Base-by-base conservation (phyloP, 371 early-diverging fungal genomes). In the Apophysomyces ossiformis region DNA sequence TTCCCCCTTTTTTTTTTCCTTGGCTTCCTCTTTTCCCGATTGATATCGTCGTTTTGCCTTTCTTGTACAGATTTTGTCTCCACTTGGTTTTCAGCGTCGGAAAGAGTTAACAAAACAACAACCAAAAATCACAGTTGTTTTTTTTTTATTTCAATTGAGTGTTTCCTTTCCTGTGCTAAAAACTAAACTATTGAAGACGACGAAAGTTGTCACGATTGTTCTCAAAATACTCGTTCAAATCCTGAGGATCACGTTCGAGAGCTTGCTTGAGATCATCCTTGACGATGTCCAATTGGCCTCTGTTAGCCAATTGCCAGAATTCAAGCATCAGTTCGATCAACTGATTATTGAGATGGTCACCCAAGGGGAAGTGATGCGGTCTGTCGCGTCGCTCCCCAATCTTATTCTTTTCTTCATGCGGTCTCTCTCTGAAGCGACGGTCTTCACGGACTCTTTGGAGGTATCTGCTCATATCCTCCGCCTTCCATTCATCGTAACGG, bases 141-240 rank as follows among this genome's bases (percentile, higher is more conserved):
- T 26, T 26, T 26, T 26, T 26, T 26, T 26, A 26, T 26, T 26
- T 26, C 32, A 26, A 26, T 26, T 26, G 32, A 26, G 2, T 26
- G 32, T 43, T 43, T 15, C 8, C 2, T 43, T 43, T 15, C 15
- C 4, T 43, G 4, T 43, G 43, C 43, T 15, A 43, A 9, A 9
- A 43, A 43, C 43, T 43, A 43, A 43, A 43, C 13, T 58, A 71
- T 13, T 61, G 67, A 36, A 77, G 73, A 6, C 64, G 66, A n/a
- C 63, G 74, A 69, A 81, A 78, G 15, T 76, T 61, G 2, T 78
- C 72, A 21, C 78, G 78, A 63, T 81, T 81, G 54, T 61, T 67
- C 50, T 76, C 50, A 37, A 78, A 75, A 57, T 74, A 81, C 5
- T 74, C 45, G 37, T 67, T 67, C 47, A 81, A 26, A 15, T 46